Base-by-base conservation (phyloP, 768 basidiomycete genomes). In the Mycena polygramma region DNA sequence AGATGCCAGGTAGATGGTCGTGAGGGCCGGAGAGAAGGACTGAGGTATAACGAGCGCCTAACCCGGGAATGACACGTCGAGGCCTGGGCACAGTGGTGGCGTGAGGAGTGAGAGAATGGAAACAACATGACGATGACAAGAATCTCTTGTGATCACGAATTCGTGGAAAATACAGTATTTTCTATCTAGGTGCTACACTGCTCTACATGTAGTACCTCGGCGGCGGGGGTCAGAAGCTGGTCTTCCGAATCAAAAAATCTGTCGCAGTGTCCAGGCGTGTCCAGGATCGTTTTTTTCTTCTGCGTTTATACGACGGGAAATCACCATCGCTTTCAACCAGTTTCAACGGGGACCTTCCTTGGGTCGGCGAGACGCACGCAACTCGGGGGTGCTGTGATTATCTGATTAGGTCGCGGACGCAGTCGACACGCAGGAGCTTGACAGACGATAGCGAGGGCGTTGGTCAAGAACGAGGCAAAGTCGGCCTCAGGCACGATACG, bases 241-340 rank as follows among this genome's bases (percentile, higher is more conserved):
- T 72, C 36, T 66, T 75, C 75, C 2, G 74, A 13, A 10, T 51
- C 65, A 20, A 72, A 17, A 20, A 74, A 54, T 7, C 75, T 66
- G 41, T 75, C 73, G 7, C 41, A n/a, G n/a, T n/a, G n/a, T n/a
- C 7, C 57, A 57, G 37, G n/a, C n/a, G n/a, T n/a, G n/a, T 75
- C 75, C 39, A 72, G 36, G 17, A 74, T 70, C 19, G 73, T 75
- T 30, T 72, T 66, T 63, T n/a, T n/a, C 59, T 51, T 63, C 74
- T 71, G 73, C 17, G 71, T 66, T 48, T 68, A 54, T 63, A 65
- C 24, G 41, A 52, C 0, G 43, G 26, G 52, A 60, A n/a, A 74
- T 60, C 37, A 68, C 71, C 8, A 74, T 75, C 75, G 75, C 73
- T 75, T 57, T 45, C n/a, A n/a, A n/a, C n/a, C n/a, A n/a, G n/a